Percentiles rank a stretch among this genome's conserved stretches.
phyloP scores from a whole-genome alignment of 1,284 basidiomycete species.

The Ceratobasidium theobromae region DNA sequence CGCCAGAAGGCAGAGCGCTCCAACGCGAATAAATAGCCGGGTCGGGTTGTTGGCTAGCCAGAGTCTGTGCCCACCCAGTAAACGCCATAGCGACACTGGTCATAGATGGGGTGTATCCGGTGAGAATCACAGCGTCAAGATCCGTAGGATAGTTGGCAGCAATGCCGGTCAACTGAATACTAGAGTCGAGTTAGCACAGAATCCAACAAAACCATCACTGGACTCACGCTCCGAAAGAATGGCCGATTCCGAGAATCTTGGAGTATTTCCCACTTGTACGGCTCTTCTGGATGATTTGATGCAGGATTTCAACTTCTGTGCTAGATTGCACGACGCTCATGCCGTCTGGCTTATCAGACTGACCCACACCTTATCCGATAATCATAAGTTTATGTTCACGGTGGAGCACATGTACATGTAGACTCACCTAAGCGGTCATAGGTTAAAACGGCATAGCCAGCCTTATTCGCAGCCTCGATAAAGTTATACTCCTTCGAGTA shows the following conservation, averaged over 20 bases:
- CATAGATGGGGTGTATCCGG: slow-evolving; percentile 42
- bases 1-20: slow-evolving; percentile 1
- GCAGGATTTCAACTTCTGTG: slow-evolving; percentile 44
- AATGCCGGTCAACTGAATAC: slow-evolving; percentile 40
- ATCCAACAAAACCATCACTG: slow-evolving; percentile 4
- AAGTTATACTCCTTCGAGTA: slow-evolving; percentile 41
- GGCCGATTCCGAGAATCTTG: slow-evolving; percentile 43
- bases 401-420: too few relatives aligned
- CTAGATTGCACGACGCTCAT: slow-evolving; percentile 41
- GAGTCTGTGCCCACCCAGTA: slow-evolving; percentile 40
- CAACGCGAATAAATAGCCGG: slow-evolving; percentile 3
- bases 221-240: slow-evolving; percentile 43
- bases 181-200: slow-evolving; percentile 27
- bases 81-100: slow-evolving; percentile 38
- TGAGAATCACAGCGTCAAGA: slow-evolving; percentile 43
- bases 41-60: slow-evolving; percentile 39
- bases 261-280: slow-evolving; percentile 36
- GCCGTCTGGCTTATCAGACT: slow-evolving; percentile 42
- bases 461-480: slow-evolving; percentile 39
- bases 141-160: slow-evolving; percentile 38
- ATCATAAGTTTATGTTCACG: too few relatives aligned
- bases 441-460: slow-evolving; percentile 42
- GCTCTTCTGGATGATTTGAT: slow-evolving; percentile 41
- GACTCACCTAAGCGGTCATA: slow-evolving; percentile 45
- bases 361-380: slow-evolving; percentile 39